These are phyloP conservation scores for Forsythia viridissima DNA, from an alignment of 257 asterid species.

Conservation along the genomic window DNA sequence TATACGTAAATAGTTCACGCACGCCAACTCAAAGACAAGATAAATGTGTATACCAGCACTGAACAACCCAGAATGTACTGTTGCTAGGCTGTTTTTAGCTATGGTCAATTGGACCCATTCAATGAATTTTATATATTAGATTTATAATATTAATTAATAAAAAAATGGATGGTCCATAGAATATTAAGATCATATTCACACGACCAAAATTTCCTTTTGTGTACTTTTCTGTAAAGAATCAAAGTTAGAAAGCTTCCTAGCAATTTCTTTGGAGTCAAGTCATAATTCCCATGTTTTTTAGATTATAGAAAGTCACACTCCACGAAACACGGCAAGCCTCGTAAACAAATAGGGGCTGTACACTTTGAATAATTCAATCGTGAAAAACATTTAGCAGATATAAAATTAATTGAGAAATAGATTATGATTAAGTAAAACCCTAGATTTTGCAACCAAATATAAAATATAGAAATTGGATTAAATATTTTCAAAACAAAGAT, in stretches of 20 bases:
- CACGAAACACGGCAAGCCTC: neutral
- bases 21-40: too few relatives aligned
- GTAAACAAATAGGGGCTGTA: neutral
- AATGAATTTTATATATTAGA: constrained; percentile 15
- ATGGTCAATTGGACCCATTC: constrained; percentile 37
- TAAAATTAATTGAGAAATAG: neutral
- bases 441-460: neutral
- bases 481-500: neutral
- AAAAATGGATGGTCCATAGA: constrained; percentile 6
- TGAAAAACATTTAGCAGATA: neutral
- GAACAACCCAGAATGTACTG: neutral
- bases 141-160: neutral
- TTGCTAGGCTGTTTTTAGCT: neutral
- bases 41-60: neutral
- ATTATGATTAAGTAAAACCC: too few relatives aligned
- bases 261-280: constrained; percentile 18
- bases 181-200: constrained; percentile 8
- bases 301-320: neutral
- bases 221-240: constrained; percentile 1
- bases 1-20: too few relatives aligned
- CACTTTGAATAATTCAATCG: neutral
- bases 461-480: neutral
- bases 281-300: neutral
- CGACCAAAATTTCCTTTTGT: constrained; percentile 3
- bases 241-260: constrained; percentile 23